Percentiles rank a stretch among this genome's conserved stretches.
phyloP scores from a whole-genome alignment of 2,329 filamentous ascomycete genomes.

The Colletotrichum australisinense region DNA sequence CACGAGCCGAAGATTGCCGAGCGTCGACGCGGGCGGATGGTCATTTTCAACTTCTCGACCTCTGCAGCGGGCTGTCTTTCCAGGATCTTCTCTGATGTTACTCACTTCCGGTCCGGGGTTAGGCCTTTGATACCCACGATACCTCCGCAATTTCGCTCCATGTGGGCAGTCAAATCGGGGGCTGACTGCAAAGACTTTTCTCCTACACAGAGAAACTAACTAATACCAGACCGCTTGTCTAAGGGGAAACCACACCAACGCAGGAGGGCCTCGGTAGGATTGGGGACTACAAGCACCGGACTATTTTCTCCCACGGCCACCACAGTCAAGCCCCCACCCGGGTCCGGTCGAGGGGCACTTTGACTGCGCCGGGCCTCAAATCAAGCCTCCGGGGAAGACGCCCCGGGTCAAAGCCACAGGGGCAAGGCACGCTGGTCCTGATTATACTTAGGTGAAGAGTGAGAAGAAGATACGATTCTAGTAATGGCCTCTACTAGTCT shows the following conservation, averaged over 20 bases:
- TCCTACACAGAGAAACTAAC: background rate
- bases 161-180: background rate
- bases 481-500: slow-evolving; percentile 5
- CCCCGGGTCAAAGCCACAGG: slow-evolving; percentile 21
- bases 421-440: slow-evolving; percentile 5
- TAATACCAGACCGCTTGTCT: slow-evolving; percentile 2
- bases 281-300: background rate
- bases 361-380: slow-evolving; percentile 16
- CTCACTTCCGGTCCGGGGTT: background rate
- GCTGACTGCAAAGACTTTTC: background rate
- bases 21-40: slow-evolving; percentile 27
- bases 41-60: background rate
- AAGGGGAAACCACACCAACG: slow-evolving; percentile 13
- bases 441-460: background rate
- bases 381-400: slow-evolving; percentile 12
- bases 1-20: slow-evolving; percentile 36
- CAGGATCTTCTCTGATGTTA: background rate
- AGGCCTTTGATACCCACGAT: slow-evolving; percentile 4
- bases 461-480: background rate
- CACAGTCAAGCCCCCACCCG: slow-evolving; percentile 12
- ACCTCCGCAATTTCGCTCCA: background rate
- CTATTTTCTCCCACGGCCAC: slow-evolving; percentile 5
- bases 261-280: slow-evolving; percentile 25
- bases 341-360: slow-evolving; percentile 24
- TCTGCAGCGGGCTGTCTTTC: background rate